Conservation (phyloP, 1,284 basidiomycete genomes). For the Ceratobasidium sp. region DNA sequence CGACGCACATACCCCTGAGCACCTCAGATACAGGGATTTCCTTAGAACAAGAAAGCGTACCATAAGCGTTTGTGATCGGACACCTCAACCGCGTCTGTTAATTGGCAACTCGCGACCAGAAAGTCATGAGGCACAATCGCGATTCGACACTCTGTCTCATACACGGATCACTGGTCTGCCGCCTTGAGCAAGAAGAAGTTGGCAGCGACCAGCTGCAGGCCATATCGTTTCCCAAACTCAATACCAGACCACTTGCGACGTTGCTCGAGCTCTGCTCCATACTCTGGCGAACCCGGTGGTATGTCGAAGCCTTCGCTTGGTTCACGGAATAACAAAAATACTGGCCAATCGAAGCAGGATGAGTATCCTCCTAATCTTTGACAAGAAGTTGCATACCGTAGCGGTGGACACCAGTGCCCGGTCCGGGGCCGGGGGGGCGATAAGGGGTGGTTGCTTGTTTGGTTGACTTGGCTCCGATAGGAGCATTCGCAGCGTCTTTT, state of each 20-base stretch:
- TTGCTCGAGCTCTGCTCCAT: conserved; percentile 55
- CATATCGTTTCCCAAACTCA: conserved; percentile 60
- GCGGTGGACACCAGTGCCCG: conserved; percentile 62
- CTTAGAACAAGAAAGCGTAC: no score
- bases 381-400: conserved; percentile 55
- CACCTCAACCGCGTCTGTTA: no score
- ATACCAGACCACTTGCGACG: conserved; percentile 62
- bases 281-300: conserved; percentile 57
- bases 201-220: conserved; percentile 63
- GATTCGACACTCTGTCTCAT: no score
- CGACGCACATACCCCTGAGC: not conserved
- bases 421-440: conserved; percentile 62
- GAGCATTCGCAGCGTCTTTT: conserved; percentile 2
- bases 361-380: not conserved
- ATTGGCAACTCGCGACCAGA: not conserved
- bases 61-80: no score
- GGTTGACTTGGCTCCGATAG: conserved; percentile 24
- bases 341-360: conserved; percentile 48
- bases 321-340: conserved; percentile 67
- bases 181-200: conserved; percentile 56
- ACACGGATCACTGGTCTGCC: conserved; percentile 15
- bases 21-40: not conserved
- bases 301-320: conserved; percentile 55
- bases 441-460: conserved; percentile 60
- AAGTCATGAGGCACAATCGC: not conserved